Conservation (phyloP, 2,329 filamentous ascomycete species). For the Talaromyces albobiverticillius region DNA sequence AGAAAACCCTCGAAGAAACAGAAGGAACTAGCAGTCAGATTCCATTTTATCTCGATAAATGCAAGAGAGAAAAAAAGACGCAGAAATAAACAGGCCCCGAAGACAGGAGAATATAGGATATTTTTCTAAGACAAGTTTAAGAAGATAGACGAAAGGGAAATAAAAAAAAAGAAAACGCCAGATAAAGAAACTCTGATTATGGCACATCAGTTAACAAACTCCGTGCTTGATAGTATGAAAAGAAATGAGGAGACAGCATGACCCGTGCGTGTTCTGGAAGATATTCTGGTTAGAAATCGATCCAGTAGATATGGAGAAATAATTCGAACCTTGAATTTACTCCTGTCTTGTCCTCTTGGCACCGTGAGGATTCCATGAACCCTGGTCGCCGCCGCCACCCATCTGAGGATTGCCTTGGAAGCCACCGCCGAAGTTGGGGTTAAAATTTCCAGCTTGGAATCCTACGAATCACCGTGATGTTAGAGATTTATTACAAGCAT, state of each 20-base stretch:
- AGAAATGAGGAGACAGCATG: neutral
- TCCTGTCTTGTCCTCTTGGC: slow-evolving; percentile 77
- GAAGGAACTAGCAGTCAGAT: neutral
- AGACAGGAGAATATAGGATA: neutral
- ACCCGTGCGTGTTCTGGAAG: neutral
- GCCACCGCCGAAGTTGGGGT: slow-evolving; percentile 47
- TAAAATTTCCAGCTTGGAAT: slow-evolving; percentile 72
- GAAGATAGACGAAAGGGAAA: too few relatives aligned
- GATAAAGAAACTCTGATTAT: neutral
- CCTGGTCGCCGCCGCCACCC: slow-evolving; percentile 46
- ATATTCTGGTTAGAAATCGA: neutral
- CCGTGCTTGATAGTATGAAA: neutral
- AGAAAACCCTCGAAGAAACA: neutral
- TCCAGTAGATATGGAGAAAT: neutral
- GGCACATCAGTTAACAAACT: neutral
- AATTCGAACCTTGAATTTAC: slow-evolving; percentile 27
- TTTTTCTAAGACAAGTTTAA: neutral
- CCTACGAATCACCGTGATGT: slow-evolving; percentile 31
- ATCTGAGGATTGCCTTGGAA: slow-evolving; percentile 61
- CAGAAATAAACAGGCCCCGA: neutral
- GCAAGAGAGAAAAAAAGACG: neutral
- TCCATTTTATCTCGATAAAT: neutral
- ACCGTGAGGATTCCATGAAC: slow-evolving; percentile 77
- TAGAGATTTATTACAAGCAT: slow-evolving; percentile 20
- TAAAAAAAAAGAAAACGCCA: neutral